phyloP scores from a whole-genome alignment of 2,329 filamentous ascomycete genomes.

The Gliomastix tumulicola region DNA sequence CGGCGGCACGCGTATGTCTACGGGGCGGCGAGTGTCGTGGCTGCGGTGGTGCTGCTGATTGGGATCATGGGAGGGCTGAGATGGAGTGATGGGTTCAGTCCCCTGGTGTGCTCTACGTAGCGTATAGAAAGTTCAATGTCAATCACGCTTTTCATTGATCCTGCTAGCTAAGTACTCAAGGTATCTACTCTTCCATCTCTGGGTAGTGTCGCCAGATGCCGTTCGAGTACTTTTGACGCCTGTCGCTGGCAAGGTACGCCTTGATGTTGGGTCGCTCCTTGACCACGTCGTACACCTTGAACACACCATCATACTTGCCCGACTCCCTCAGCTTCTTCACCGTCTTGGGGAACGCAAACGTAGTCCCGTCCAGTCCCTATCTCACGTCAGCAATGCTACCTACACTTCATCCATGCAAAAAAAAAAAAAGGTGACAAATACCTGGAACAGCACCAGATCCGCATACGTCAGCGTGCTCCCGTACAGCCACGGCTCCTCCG shows the following conservation, averaged over 20 bases:
- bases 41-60: constrained; percentile 53
- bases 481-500: constrained; percentile 58
- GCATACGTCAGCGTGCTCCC: constrained; percentile 61
- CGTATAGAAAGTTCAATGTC: too few relatives aligned
- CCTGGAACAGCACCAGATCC: constrained; percentile 68
- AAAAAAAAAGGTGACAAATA: constrained; percentile 18
- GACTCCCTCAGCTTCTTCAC: constrained; percentile 44
- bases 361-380: constrained; percentile 48
- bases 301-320: constrained; percentile 53
- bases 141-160: too few relatives aligned
- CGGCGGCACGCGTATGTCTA: constrained; percentile 60
- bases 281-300: constrained; percentile 57
- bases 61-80: constrained; percentile 68
- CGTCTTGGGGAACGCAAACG: constrained; percentile 65
- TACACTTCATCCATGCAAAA: not conserved
- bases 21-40: constrained; percentile 51
- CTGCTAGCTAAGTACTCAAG: too few relatives aligned
- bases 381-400: not conserved
- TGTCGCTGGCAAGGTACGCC: constrained; percentile 60
- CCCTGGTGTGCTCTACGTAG: constrained; percentile 31
- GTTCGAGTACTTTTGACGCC: constrained; percentile 51
- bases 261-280: constrained; percentile 57
- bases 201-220: constrained; percentile 69
- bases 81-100: constrained; percentile 57
- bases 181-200: constrained; percentile 58